Percentiles rank a stretch among this genome's conserved stretches.
Evolutionary conservation across 495 filamentous ascomycete species (phyloP).

Genomic region (Parathielavia appendiculata): DNA sequence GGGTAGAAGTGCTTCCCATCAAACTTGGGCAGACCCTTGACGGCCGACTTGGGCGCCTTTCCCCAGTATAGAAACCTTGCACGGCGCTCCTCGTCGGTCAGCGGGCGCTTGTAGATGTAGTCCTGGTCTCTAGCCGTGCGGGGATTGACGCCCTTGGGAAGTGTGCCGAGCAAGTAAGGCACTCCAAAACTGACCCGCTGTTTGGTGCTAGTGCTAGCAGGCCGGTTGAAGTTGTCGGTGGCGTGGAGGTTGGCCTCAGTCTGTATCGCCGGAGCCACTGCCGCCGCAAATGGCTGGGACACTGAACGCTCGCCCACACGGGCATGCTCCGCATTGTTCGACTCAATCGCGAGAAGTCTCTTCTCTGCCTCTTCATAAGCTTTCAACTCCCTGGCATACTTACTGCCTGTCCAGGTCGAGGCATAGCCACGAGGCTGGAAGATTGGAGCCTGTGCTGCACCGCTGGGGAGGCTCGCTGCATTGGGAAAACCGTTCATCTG

Average conservation of each 20-base stretch:
- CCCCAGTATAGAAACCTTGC: conserved; percentile 51
- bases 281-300: conserved; percentile 2
- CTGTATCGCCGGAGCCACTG: background rate
- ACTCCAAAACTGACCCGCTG: conserved; percentile 19
- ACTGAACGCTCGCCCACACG: conserved; percentile 4
- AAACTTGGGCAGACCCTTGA: conserved; percentile 49
- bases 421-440: conserved; percentile 30
- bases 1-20: conserved; percentile 56
- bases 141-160: conserved; percentile 36
- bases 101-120: conserved; percentile 42
- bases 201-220: conserved; percentile 9
- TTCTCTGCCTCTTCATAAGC: conserved; percentile 16
- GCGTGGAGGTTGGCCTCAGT: background rate
- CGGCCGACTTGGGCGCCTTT: conserved; percentile 36
- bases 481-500: conserved; percentile 20
- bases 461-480: conserved; percentile 22
- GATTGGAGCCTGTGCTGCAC: conserved; percentile 26
- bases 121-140: conserved; percentile 34
- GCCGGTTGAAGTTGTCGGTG: background rate
- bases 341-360: conserved; percentile 1
- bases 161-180: conserved; percentile 43
- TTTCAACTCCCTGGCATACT: conserved; percentile 14
- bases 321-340: background rate
- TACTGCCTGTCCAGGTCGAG: conserved; percentile 14
- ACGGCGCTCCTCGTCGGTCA: conserved; percentile 46